Base-by-base conservation (phyloP, 371 early-diverging fungal genomes). In the Mycotypha africana region DNA sequence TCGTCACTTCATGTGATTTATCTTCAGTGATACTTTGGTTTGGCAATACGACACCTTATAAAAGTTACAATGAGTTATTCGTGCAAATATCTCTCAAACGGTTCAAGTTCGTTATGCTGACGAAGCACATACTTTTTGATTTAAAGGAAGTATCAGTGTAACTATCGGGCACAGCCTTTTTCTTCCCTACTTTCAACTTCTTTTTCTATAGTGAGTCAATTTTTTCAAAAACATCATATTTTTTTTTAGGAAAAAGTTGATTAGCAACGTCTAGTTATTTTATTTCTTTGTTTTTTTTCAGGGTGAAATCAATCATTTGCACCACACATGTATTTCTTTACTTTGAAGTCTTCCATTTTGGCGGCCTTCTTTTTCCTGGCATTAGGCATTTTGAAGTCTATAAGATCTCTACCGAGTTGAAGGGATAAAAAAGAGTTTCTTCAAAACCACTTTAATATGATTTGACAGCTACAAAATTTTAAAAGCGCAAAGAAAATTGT, bases 101-200 rank as follows among this genome's bases (percentile, higher is more conserved):
- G n/a, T n/a, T n/a, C n/a, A n/a, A n/a, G n/a, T n/a, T n/a, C n/a
- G n/a, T n/a, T n/a, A n/a, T n/a, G n/a, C n/a, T n/a, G n/a, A n/a
- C n/a, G n/a, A n/a, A n/a, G n/a, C n/a, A n/a, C 38, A 48, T 77
- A 89, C 88, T 73, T 71, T 82, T 84, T 0, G 93, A 78, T 33
- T 79, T 85, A 65, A 93, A 91, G 9, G 90, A 85, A n/a, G 88
- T 85, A 43, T 91, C 86, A 15, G 93, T 92, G 30, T 77, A 78
- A 61, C 81, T 95, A 36, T 76, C 75, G 8, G 92, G 72, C n/a
- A 79, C 64, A 15, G 80, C 75, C 70, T 89, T 86, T 62, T 86
- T 85, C 64, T 92, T 88, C 38, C 95, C 95, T 32, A 95, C 84
- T 62, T 95, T 95, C 30, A 95, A 79, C 66, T 88, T 91, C 53